Evolutionary conservation across 2,329 filamentous ascomycete genomes (phyloP).

Genomic region (Ascochyta lentis): DNA sequence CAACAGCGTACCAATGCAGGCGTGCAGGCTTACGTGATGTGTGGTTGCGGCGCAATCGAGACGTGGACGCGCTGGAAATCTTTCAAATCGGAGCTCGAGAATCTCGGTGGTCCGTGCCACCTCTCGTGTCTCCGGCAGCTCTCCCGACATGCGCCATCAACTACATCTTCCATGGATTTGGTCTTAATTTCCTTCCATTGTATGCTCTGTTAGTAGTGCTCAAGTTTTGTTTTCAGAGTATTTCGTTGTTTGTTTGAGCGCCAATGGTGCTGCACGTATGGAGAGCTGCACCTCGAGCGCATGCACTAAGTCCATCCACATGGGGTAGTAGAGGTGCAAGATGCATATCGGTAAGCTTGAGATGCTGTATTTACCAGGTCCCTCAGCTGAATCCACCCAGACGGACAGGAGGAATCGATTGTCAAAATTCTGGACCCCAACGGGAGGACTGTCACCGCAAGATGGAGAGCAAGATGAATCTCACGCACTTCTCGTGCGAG

Average conservation of each 20-base stretch:
- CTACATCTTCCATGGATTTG: background rate
- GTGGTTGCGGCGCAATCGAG: conserved; percentile 35
- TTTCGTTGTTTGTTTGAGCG: background rate
- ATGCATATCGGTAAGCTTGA: conserved; percentile 48
- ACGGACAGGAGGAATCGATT: conserved; percentile 65
- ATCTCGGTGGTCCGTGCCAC: conserved; percentile 34
- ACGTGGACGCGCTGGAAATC: conserved; percentile 34
- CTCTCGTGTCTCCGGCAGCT: conserved; percentile 16
- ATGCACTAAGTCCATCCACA: background rate
- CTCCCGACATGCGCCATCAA: conserved; percentile 15
- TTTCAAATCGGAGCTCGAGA: conserved; percentile 30
- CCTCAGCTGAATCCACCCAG: conserved; percentile 42
- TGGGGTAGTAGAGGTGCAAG: conserved; percentile 23
- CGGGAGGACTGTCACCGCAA: conserved; percentile 67
- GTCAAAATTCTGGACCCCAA: conserved; percentile 81
- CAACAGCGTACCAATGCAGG: background rate
- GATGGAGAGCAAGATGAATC: conserved; percentile 57
- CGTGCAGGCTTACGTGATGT: conserved; percentile 33
- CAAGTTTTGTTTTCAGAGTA: background rate
- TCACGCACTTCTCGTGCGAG: conserved; percentile 53
- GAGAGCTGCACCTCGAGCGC: conserved; percentile 26
- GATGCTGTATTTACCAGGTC: background rate
- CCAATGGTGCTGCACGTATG: conserved; percentile 40
- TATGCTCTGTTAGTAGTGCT: background rate
- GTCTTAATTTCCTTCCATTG: background rate